Evolutionary conservation across 2,329 filamentous ascomycete genomes (phyloP).

Genomic region (Pseudogymnoascus verrucosus): DNA sequence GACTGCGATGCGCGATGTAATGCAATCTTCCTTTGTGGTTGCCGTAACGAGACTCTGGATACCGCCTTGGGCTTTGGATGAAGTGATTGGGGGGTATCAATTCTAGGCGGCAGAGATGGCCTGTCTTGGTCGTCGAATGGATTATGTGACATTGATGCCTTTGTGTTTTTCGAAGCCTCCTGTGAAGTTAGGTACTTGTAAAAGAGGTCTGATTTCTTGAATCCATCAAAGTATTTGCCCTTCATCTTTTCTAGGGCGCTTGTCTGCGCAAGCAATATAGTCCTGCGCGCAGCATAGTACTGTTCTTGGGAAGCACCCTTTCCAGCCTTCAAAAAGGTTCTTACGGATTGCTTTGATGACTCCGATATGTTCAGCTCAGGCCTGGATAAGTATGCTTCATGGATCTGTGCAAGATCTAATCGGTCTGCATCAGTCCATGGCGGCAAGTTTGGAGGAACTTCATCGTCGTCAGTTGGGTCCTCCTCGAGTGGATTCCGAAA

Average conservation of each 20-base stretch:
- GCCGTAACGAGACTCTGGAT: constrained; percentile 39
- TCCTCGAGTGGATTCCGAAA: constrained; percentile 91
- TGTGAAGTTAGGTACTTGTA: constrained; percentile 94
- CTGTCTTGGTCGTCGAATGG: constrained; percentile 11
- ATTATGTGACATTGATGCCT: constrained; percentile 1
- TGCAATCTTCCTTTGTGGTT: constrained; percentile 39
- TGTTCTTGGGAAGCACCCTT: constrained; percentile 68
- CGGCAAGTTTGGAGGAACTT: constrained; percentile 51
- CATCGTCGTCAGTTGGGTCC: constrained; percentile 59
- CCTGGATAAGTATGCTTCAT: constrained; percentile 78
- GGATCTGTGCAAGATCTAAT: constrained; percentile 81
- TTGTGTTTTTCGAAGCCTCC: constrained; percentile 46
- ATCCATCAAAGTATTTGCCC: constrained; percentile 68
- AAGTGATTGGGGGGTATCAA: constrained; percentile 26
- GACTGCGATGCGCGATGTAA: constrained; percentile 53
- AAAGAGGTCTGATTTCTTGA: constrained; percentile 88
- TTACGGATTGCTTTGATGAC: constrained; percentile 60
- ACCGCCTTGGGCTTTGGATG: constrained; percentile 36
- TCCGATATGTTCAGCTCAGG: constrained; percentile 72
- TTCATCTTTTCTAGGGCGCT: constrained; percentile 79
- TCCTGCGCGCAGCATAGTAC: constrained; percentile 73
- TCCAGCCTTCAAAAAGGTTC: constrained; percentile 70
- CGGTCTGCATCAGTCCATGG: constrained; percentile 80
- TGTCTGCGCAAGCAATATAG: constrained; percentile 76
- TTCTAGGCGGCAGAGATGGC: constrained; percentile 17